Percentiles rank a stretch among this genome's conserved stretches.
These are phyloP conservation scores for Akanthomyces lecanii DNA, from an alignment of 2,329 filamentous ascomycete species.

Conservation along the genomic window DNA sequence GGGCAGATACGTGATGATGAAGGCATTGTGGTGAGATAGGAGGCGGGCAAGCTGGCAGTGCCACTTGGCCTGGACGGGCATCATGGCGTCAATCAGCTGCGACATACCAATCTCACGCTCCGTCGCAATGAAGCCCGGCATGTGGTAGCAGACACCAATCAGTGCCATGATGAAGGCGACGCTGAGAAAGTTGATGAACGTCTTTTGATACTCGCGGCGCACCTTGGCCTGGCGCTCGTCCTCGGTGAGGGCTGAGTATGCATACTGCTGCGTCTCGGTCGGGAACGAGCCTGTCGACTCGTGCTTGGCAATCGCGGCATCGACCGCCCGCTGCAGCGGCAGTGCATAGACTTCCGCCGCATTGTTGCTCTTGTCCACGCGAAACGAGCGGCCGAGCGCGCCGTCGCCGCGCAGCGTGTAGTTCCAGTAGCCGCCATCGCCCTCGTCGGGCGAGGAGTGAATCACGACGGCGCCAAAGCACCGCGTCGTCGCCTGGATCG, in stretches of 20 bases:
- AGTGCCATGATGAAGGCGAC: slow-evolving; percentile 66
- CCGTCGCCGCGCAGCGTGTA: slow-evolving; percentile 66
- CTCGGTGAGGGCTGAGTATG: slow-evolving; percentile 32
- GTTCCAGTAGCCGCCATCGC: slow-evolving; percentile 55
- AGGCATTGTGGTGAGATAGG: slow-evolving; percentile 61
- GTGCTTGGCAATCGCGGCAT: slow-evolving; percentile 50
- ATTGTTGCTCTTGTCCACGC: slow-evolving; percentile 52
- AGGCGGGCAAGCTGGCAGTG: slow-evolving; percentile 31
- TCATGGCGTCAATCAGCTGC: slow-evolving; percentile 73
- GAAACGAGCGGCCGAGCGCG: slow-evolving; percentile 51
- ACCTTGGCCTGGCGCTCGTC: slow-evolving; percentile 53
- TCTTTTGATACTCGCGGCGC: slow-evolving; percentile 57
- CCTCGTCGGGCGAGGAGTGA: slow-evolving; percentile 62
- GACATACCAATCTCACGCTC: slow-evolving; percentile 69
- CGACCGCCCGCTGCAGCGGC: slow-evolving; percentile 65
- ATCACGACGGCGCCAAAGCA: slow-evolving; percentile 74
- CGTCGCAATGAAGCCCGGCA: slow-evolving; percentile 64
- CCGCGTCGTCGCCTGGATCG: slow-evolving; percentile 58
- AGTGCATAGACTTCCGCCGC: slow-evolving; percentile 63
- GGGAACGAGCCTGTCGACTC: slow-evolving; percentile 22
- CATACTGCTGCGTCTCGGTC: slow-evolving; percentile 28
- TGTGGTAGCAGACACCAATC: slow-evolving; percentile 66
- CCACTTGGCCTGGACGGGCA: slow-evolving; percentile 55
- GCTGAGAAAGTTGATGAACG: slow-evolving; percentile 61
- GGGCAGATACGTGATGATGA: slow-evolving; percentile 60